Conservation (phyloP, 1,284 basidiomycete genomes). For the Flammula alnicola region DNA sequence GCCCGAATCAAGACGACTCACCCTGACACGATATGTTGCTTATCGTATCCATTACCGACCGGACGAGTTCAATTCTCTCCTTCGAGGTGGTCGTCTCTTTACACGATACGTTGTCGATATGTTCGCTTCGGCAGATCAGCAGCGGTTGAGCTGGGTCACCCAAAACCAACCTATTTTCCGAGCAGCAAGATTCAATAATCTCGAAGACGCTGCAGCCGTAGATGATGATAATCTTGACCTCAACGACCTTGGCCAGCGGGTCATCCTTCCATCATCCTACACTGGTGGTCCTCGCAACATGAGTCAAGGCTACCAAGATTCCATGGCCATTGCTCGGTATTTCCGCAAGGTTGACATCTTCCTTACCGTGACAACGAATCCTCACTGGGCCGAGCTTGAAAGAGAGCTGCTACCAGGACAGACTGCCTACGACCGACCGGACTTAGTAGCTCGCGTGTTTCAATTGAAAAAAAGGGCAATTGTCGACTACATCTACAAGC, state of each 20-base stretch:
- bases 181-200: conserved; percentile 40
- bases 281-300: conserved; percentile 44
- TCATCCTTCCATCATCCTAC: conserved; percentile 47
- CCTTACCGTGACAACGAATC: conserved; percentile 53
- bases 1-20: conserved; percentile 21
- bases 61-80: conserved; percentile 33
- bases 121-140: conserved; percentile 39
- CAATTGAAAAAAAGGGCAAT: conserved; percentile 43
- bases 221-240: conserved; percentile 32
- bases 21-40: conserved; percentile 35
- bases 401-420: conserved; percentile 44
- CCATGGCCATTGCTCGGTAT: conserved; percentile 43
- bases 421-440: conserved; percentile 44
- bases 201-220: conserved; percentile 37
- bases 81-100: conserved; percentile 43
- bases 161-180: conserved; percentile 43
- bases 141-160: conserved; percentile 31
- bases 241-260: conserved; percentile 35
- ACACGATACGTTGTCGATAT: conserved; percentile 44
- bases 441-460: conserved; percentile 51
- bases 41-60: conserved; percentile 35
- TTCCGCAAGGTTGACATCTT: conserved; percentile 45
- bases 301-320: conserved; percentile 47
- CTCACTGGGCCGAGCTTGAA: conserved; percentile 48
- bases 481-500: conserved; percentile 39